Base-by-base conservation (phyloP, 345 rosid genomes). In the Isatis tinctoria region DNA sequence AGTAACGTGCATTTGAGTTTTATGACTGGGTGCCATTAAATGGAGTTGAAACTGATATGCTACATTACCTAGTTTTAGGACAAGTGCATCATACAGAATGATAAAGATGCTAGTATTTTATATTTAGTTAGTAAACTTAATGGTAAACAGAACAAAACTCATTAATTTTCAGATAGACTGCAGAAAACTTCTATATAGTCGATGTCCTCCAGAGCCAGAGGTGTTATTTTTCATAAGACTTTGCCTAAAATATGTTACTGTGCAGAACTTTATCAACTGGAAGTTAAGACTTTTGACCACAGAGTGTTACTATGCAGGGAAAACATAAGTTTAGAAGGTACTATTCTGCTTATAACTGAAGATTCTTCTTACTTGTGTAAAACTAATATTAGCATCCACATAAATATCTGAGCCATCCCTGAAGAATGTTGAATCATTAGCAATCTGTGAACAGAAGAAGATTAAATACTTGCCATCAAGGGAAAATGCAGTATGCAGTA, bases 401-500 rank as follows among this genome's bases (percentile, higher is more conserved):
- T 88, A 91, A 24, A 94, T 61, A 87, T 94, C 96, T 68, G 94
- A 89, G 71, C 98, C 96, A 53, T 94, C 95, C 83, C 96, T 85
- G 14, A 88, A 22, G 85, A 94, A 94, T 66, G 79, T 67, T 7
- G 89, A 82, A 83, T 94, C 98, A 47, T 87, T 81, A 30, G 90
- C 91, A 40, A 91, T 95, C 98, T 91, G 77, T 54, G 67, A 63
- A 79, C 45, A 70, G 67, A 62, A 62, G 17, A 69, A 54, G 43
- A 61, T 44, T 60, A 75, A 56, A 37, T 67, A 48, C 22, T 54
- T 11, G 61, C 49, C 58, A 61, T 20, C 48, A 80, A 67, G 60
- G 14, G 33, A 47, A 76, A 61, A 12, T 53, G 47, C 60, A 56
- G 61, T 62, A 41, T 61, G 60, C 24, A 62, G 59, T 54, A 52